Conservation (phyloP, 495 filamentous ascomycete species). For the Bacidia rubella region DNA sequence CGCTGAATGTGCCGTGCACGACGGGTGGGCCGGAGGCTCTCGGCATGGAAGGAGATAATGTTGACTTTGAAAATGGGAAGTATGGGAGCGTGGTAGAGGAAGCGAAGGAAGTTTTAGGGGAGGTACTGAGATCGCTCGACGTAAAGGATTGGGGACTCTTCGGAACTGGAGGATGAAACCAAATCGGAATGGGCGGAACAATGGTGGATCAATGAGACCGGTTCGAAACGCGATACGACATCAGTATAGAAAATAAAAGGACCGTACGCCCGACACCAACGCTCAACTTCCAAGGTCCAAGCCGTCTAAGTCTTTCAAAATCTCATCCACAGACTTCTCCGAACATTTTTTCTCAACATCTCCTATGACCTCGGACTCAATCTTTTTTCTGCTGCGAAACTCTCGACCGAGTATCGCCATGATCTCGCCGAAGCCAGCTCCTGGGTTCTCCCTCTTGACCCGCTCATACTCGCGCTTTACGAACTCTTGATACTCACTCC, state of each 20-base stretch:
- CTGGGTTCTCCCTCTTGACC: conserved; percentile 13
- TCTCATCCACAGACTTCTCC: conserved; percentile 7
- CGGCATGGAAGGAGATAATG: conserved; percentile 50
- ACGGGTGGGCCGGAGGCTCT: conserved; percentile 22
- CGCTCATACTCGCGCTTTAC: conserved; percentile 24
- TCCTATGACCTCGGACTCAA: conserved; percentile 23
- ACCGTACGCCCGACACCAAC: too few relatives aligned
- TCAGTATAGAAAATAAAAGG: too few relatives aligned
- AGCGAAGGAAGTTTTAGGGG: conserved; percentile 46
- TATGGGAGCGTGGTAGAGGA: conserved; percentile 30
- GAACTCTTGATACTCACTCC: conserved; percentile 50
- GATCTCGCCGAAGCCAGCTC: conserved; percentile 10
- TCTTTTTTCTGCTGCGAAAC: conserved; percentile 15
- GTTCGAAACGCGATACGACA: too few relatives aligned
- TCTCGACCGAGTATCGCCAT: conserved; percentile 17
- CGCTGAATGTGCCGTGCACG: conserved; percentile 78
- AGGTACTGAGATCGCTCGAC: conserved; percentile 56
- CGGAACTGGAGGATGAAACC: conserved; percentile 26
- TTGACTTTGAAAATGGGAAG: conserved; percentile 32
- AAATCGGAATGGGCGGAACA: too few relatives aligned
- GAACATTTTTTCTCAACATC: not conserved
- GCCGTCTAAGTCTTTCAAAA: conserved; percentile 10
- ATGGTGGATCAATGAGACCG: too few relatives aligned
- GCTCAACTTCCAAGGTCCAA: not conserved
- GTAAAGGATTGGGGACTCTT: conserved; percentile 79